Conservation (phyloP, 192 early-diverging fungal species). For the Rhizophlyctis rosea region DNA sequence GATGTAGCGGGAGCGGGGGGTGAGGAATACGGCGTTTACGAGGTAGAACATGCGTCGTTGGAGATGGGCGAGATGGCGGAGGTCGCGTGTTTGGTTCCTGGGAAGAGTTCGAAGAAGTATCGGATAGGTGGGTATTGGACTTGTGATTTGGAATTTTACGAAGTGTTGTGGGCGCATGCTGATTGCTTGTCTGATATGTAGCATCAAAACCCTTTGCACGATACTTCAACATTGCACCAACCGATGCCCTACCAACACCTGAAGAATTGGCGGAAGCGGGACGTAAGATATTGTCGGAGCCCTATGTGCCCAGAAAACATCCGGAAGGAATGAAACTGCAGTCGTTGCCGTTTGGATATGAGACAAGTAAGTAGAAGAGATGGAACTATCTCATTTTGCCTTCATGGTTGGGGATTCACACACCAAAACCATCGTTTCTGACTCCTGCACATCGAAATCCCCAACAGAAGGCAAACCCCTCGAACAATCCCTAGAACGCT, state of each 20-base stretch:
- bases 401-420: no score
- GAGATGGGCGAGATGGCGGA: background rate
- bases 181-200: background rate
- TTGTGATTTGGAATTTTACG: background rate
- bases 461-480: background rate
- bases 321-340: background rate
- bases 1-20: background rate
- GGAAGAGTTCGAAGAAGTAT: background rate
- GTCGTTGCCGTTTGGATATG: background rate
- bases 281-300: background rate
- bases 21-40: background rate
- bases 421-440: no score
- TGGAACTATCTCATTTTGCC: background rate
- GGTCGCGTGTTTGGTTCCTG: background rate
- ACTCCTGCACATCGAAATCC: no score
- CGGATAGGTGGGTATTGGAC: background rate
- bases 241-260: background rate
- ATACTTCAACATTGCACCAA: background rate
- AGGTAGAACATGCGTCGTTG: background rate
- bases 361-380: background rate
- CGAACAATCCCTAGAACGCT: constrained; percentile 1
- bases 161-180: background rate
- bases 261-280: background rate
- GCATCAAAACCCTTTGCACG: background rate
- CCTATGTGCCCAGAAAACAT: background rate